Conservation (phyloP, 2,329 filamentous ascomycete species). For the Trichothecium sympodiale region DNA sequence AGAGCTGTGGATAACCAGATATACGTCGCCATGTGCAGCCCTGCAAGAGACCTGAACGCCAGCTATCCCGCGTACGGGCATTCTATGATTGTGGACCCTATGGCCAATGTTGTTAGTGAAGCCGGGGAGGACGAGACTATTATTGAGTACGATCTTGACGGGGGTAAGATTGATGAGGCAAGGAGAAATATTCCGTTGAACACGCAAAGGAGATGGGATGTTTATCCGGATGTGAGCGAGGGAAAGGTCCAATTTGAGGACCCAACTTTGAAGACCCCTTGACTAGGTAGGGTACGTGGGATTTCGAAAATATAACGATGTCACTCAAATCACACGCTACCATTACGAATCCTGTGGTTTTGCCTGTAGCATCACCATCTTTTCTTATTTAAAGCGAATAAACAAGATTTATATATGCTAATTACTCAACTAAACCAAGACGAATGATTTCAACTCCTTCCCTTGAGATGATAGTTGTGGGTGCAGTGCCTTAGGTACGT, state of each 20-base stretch:
- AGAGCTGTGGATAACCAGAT: constrained; percentile 89
- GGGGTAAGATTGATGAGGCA: constrained; percentile 58
- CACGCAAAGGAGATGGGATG: constrained; percentile 81
- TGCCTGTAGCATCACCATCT: not conserved
- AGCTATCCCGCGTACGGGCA: constrained; percentile 89
- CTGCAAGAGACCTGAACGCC: constrained; percentile 67
- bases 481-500: no score
- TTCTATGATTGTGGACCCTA: constrained; percentile 77
- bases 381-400: not conserved
- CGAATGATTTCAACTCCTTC: no score
- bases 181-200: constrained; percentile 77
- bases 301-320: no score
- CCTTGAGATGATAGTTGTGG: no score
- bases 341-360: no score
- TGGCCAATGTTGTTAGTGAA: constrained; percentile 71
- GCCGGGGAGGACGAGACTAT: constrained; percentile 69
- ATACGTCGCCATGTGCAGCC: constrained; percentile 87
- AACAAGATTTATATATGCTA: no score
- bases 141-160: constrained; percentile 60
- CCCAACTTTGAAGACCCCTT: constrained; percentile 9
- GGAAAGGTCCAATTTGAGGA: constrained; percentile 33
- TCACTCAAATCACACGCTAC: no score
- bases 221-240: constrained; percentile 81
- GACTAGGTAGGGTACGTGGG: no score
- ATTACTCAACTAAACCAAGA: no score